Conservation (phyloP, 441 rosid genomes). For the Manihot esculenta region DNA sequence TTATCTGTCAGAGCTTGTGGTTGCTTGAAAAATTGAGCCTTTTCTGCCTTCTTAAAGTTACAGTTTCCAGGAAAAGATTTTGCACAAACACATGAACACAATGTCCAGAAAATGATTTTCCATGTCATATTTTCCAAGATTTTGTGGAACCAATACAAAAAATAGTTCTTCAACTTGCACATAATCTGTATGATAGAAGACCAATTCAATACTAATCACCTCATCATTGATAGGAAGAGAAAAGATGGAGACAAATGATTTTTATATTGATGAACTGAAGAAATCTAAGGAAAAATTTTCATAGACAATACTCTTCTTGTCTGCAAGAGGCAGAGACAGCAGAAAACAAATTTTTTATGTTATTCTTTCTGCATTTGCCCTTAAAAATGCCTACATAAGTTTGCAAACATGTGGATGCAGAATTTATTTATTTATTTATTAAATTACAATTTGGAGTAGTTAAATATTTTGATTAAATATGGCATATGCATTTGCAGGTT, state of each 20-base stretch:
- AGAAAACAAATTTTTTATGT: conserved; percentile 7
- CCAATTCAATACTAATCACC: conserved; percentile 19
- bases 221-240: conserved; percentile 6
- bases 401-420: background rate
- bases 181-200: conserved; percentile 5
- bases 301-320: conserved; percentile 6
- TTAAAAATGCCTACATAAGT: conserved; percentile 1
- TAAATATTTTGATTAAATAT: conserved; percentile 9
- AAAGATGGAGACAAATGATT: conserved; percentile 1
- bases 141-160: background rate
- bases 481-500: conserved; percentile 53
- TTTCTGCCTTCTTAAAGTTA: background rate
- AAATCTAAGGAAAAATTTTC: background rate
- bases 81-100: background rate
- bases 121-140: background rate
- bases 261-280: conserved; percentile 5
- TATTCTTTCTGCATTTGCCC: conserved; percentile 8
- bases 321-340: conserved; percentile 17
- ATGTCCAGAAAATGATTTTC: background rate
- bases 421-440: background rate
- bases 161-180: background rate
- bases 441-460: conserved; percentile 1
- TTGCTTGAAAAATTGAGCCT: background rate
- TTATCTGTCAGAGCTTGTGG: background rate
- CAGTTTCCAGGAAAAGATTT: background rate